Base-by-base conservation (phyloP, 768 basidiomycete genomes). In the Sporobolomyces pararoseus region DNA sequence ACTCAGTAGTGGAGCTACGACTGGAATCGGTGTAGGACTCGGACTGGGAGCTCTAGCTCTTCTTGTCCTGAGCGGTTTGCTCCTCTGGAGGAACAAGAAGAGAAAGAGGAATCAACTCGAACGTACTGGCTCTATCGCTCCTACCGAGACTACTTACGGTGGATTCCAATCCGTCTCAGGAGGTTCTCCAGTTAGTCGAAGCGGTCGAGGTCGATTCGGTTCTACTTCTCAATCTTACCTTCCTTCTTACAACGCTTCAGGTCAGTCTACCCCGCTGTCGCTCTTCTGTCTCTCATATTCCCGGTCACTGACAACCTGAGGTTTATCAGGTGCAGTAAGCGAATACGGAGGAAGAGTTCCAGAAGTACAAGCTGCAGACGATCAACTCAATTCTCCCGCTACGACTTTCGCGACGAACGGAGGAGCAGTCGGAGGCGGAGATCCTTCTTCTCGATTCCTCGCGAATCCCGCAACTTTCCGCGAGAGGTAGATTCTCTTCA, bases 1-100 rank as follows among this genome's bases (percentile, higher is more conserved):
- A 21, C 39, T 42, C 39, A 9, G 39, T 32, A 35, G 37, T 14
- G 25, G 55, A 7, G n/a, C 29, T 4, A 25, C 54, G 4, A 44
- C 55, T 27, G 62, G 62, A 2, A 55, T 63, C 37, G 67, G 61
- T 17, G 53, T 68, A 32, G 67, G 67, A 25, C 60, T 68, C 27
- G 60, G 60, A 0, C 52, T 68, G 2, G 67, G 67, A 37, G 67
- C 34, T 17, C 25, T 57, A 35, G 54, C 34, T 6, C 35, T 68
- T 3, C 52, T 49, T 0, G 7, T 39, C 35, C 25, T 57, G 27
- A 54, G 9, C 2, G 54, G 25, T 16, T 57, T 47, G 37, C 32
- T 39, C 13, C 17, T 49, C 44, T 39, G 44, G 7, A 44, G 63
- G 3, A 9, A 44, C 14, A 63, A 53, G 63, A 25, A 25, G n/a